Percentiles rank a stretch among this genome's conserved stretches.
These are phyloP conservation scores for Xylaria grammica DNA, from an alignment of 495 filamentous ascomycete genomes.

Conservation along the genomic window DNA sequence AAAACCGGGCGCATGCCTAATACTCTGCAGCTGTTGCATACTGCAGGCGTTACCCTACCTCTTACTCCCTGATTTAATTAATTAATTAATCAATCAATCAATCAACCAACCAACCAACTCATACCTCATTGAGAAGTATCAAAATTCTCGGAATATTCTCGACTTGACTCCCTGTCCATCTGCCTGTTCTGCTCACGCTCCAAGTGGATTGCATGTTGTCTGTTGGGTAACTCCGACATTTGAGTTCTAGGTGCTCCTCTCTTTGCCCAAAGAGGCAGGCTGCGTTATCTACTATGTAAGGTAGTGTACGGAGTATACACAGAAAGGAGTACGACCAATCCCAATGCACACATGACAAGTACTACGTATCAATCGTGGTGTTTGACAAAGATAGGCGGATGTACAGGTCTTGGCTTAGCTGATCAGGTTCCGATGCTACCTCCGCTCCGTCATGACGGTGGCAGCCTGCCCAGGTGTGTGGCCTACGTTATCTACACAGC, in stretches of 20 bases:
- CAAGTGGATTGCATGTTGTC: neutral
- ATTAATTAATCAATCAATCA: no score
- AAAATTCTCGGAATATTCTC: no score
- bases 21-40: no score
- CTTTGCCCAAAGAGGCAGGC: constrained; percentile 18
- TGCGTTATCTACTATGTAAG: constrained; percentile 1
- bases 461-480: no score
- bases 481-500: no score
- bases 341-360: constrained; percentile 14
- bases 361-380: neutral
- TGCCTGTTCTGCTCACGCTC: no score
- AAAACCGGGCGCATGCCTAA: no score
- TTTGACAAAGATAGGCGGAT: constrained; percentile 3
- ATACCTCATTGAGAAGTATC: no score
- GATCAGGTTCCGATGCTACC: constrained; percentile 23
- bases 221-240: neutral
- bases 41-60: no score
- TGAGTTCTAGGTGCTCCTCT: neutral
- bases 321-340: constrained; percentile 11
- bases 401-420: constrained; percentile 10
- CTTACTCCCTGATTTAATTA: no score
- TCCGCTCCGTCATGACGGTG: neutral
- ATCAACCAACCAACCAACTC: no score
- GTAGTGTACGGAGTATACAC: neutral
- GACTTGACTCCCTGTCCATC: no score